Evolutionary conservation across 345 rosid genomes (phyloP).

Genomic region (Gossypium raimondii): DNA sequence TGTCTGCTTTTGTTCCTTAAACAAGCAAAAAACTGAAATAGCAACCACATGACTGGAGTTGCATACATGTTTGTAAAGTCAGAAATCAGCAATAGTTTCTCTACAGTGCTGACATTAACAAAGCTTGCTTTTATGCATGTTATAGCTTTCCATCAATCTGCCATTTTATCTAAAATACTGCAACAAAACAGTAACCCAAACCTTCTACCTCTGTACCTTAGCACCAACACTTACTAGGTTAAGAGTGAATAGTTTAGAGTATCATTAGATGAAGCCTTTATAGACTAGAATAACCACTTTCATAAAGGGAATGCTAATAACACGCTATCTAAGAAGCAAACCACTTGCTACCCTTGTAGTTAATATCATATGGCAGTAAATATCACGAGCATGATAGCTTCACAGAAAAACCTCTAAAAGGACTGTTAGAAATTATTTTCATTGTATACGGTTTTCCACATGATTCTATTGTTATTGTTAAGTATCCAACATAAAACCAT

Average conservation of each 20-base stretch:
- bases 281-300: background rate
- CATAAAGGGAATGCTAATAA: background rate
- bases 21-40: background rate
- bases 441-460: background rate
- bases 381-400: background rate
- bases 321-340: background rate
- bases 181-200: background rate
- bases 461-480: background rate
- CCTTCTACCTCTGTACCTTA: background rate
- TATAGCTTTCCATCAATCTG: background rate
- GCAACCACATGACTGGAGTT: background rate
- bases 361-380: background rate
- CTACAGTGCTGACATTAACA: conserved; percentile 1
- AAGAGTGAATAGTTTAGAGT: background rate
- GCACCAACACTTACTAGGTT: background rate
- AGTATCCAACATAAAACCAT: background rate
- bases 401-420: background rate
- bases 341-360: background rate
- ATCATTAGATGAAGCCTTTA: background rate
- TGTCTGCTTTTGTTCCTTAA: background rate
- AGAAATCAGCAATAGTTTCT: background rate
- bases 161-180: background rate
- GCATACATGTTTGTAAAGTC: background rate
- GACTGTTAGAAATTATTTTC: background rate
- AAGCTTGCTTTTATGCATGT: background rate